Percentiles rank a stretch among this genome's conserved stretches.
These are phyloP conservation scores for Daldinia decipiens DNA, from an alignment of 495 filamentous ascomycete genomes.

Conservation along the genomic window DNA sequence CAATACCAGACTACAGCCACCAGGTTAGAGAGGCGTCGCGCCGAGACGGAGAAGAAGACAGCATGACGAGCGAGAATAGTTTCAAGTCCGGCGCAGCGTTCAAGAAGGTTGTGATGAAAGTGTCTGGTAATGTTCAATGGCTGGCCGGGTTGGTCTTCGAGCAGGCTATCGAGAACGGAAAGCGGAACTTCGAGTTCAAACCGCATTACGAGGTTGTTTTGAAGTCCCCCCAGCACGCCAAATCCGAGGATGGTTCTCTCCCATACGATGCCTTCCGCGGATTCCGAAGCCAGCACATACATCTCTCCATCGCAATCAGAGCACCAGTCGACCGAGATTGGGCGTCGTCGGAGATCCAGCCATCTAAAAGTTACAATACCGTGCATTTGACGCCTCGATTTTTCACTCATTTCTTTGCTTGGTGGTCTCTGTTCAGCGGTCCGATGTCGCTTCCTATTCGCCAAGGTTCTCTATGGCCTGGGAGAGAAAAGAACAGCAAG, in stretches of 20 bases:
- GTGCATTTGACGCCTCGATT: constrained; percentile 93
- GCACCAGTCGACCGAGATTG: constrained; percentile 85
- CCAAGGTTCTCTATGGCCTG: constrained; percentile 90
- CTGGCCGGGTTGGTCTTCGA: constrained; percentile 92
- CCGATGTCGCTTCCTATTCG: constrained; percentile 94
- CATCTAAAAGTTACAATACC: constrained; percentile 91
- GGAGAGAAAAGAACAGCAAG: constrained; percentile 93
- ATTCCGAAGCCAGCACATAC: constrained; percentile 94
- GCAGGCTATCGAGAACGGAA: constrained; percentile 69
- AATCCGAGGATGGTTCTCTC: constrained; percentile 58
- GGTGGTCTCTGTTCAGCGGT: constrained; percentile 96
- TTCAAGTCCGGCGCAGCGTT: constrained; percentile 81
- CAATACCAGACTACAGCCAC: constrained; percentile 91
- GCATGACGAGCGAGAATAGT: constrained; percentile 69
- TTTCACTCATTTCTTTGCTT: constrained; percentile 98
- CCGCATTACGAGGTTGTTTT: constrained; percentile 93
- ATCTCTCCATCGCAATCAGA: constrained; percentile 88
- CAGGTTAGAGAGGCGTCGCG: constrained; percentile 77
- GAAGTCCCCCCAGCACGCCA: constrained; percentile 78
- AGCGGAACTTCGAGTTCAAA: constrained; percentile 84
- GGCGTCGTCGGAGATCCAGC: constrained; percentile 73
- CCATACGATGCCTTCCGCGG: constrained; percentile 91
- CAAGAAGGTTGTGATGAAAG: constrained; percentile 98
- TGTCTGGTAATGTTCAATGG: constrained; percentile 94
- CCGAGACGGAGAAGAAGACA: constrained; percentile 69